Conservation (phyloP, 495 filamentous ascomycete genomes). For the Xylaria venustula region DNA sequence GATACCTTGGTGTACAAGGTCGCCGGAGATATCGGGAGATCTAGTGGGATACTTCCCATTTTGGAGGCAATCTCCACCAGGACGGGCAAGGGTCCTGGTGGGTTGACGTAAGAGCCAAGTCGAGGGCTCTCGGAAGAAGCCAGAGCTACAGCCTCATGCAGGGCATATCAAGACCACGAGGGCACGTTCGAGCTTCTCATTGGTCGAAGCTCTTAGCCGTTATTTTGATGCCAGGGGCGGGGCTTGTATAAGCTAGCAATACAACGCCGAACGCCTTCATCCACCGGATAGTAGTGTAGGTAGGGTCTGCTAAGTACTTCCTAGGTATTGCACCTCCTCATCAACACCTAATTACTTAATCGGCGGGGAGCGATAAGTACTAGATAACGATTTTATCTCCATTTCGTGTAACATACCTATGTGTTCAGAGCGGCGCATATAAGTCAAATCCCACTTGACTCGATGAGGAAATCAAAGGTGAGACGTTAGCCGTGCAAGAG, state of each 20-base stretch:
- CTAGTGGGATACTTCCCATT: background rate
- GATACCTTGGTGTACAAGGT: background rate
- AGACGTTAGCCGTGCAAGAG: background rate
- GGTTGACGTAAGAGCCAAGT: conserved; percentile 5
- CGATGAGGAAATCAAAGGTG: background rate
- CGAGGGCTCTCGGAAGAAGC: background rate
- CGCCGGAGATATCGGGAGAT: background rate
- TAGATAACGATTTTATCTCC: background rate
- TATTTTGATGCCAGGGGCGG: background rate
- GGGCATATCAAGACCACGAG: conserved; percentile 10
- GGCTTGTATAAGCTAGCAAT: background rate
- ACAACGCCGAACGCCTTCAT: too few species aligned
- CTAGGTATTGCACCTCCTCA: too few species aligned
- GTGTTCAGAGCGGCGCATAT: too few species aligned
- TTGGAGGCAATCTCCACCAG: background rate
- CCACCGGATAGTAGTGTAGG: too few species aligned
- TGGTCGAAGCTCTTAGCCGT: background rate
- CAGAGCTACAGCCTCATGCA: conserved; percentile 7
- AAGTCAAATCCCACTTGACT: background rate
- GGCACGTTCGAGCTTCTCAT: background rate
- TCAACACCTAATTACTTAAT: background rate
- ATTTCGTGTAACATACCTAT: background rate
- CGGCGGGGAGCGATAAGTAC: background rate
- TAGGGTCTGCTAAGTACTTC: too few species aligned
- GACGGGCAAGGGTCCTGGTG: background rate